These are phyloP conservation scores for Leptosphaerulina australis DNA, from an alignment of 2,329 filamentous ascomycete species.

Conservation along the genomic window DNA sequence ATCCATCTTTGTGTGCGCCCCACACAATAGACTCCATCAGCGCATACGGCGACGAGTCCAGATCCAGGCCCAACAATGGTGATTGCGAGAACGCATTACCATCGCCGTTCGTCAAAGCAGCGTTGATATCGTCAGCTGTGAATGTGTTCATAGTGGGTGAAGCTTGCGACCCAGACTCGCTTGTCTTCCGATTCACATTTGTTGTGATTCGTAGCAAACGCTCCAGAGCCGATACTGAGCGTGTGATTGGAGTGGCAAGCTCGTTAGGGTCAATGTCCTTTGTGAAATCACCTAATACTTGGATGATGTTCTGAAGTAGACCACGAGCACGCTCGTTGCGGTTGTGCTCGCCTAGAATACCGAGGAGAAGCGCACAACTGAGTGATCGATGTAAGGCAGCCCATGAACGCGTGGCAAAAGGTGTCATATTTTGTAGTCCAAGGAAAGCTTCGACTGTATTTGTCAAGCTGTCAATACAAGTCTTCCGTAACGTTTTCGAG, in stretches of 20 bases:
- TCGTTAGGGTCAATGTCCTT: constrained; percentile 55
- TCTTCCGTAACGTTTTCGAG: constrained; percentile 57
- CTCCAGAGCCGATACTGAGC: constrained; percentile 54
- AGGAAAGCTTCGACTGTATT: constrained; percentile 66
- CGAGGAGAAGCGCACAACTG: constrained; percentile 53
- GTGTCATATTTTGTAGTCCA: constrained; percentile 61
- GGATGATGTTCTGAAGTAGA: constrained; percentile 55
- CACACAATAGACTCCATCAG: constrained; percentile 57
- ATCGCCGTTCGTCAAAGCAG: constrained; percentile 42
- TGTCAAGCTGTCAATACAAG: constrained; percentile 62
- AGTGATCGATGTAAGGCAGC: constrained; percentile 52
- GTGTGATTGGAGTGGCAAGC: constrained; percentile 55
- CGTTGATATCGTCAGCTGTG: constrained; percentile 47
- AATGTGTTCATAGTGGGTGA: constrained; percentile 42
- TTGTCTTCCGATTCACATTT: constrained; percentile 29
- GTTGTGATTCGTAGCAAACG: constrained; percentile 48
- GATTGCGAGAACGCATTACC: constrained; percentile 39
- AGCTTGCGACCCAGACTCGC: constrained; percentile 40
- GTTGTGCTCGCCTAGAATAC: constrained; percentile 53
- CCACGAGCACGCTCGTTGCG: constrained; percentile 54
- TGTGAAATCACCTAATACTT: constrained; percentile 55
- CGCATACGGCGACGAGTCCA: constrained; percentile 55
- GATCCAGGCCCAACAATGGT: constrained; percentile 46
- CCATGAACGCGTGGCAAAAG: constrained; percentile 53
- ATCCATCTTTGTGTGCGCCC: constrained; percentile 46